Percentiles rank a stretch among this genome's conserved stretches.
Conservation (phyloP, 2,329 filamentous ascomycete genomes). For the Pyrenochaeta sp. region DNA sequence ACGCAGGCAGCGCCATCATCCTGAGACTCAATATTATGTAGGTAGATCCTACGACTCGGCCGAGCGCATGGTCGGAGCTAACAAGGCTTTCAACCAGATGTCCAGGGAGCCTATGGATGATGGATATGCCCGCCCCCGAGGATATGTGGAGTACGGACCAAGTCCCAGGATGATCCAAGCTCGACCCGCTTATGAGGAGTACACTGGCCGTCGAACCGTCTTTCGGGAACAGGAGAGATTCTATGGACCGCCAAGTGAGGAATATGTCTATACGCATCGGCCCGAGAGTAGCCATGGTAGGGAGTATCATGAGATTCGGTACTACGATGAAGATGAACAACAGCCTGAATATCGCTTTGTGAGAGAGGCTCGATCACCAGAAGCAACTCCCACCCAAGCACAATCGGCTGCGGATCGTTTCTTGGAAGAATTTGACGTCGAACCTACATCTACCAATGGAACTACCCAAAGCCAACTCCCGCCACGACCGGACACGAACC, state of each 20-base stretch:
- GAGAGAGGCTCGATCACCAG: constrained; percentile 27
- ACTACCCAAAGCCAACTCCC: constrained; percentile 15
- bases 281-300: constrained; percentile 36
- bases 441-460: constrained; percentile 23
- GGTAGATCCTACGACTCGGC: constrained; percentile 20
- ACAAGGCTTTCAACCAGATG: constrained; percentile 26
- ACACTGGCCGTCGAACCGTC: constrained; percentile 35
- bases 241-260: constrained; percentile 32
- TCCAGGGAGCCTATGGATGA: constrained; percentile 39
- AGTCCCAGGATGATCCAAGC: constrained; percentile 37
- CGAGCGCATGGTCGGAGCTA: constrained; percentile 18
- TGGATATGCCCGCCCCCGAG: constrained; percentile 31
- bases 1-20: constrained; percentile 36
- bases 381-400: constrained; percentile 29
- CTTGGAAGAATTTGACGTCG: constrained; percentile 40
- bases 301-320: constrained; percentile 40
- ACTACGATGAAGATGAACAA: constrained; percentile 33
- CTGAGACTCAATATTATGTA: constrained; percentile 46
- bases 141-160: constrained; percentile 40
- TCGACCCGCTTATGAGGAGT: constrained; percentile 38
- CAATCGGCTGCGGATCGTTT: constrained; percentile 46
- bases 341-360: constrained; percentile 31
- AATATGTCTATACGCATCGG: constrained; percentile 36
- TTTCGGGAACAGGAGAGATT: constrained; percentile 45
- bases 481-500: constrained; percentile 21